Evolutionary conservation across 306 rosid species (phyloP), one percentile per base, ranked within the genome.

Genomic region (apple (Malus domestica)): DNA sequence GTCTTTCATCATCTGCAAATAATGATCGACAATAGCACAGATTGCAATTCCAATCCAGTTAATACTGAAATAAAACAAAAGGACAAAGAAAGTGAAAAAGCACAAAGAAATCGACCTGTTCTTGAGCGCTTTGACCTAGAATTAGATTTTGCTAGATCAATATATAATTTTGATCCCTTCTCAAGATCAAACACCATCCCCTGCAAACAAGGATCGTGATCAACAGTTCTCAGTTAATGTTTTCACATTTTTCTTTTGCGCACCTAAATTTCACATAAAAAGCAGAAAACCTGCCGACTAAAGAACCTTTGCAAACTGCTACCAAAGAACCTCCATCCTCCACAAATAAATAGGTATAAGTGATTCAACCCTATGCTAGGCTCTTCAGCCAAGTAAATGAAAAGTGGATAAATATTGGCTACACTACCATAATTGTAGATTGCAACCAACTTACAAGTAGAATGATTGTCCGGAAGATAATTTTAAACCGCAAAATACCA

Each of bases 181-280:
- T 95, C 97, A 80, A 95, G 96, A 88, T 95, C 99, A 87, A 95
- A 95, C 52, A 95, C 89, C 97, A 95, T 85, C 60, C 99, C 99
- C 97, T 92, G 84, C 74, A 83, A 83, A 80, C 71, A 89, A 75
- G 51, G 67, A 52, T 73, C 25, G 69, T 42, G 76, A 65, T 66
- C 71, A 80, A 76, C 67, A 59, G 73, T n/a, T 19, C 44, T 29
- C 68, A 45, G 74, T 33, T 72, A 63, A 29, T 33, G 15, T 4
- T 20, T 59, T 52, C 12, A 64, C 38, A 71, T 23, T 46, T 44
- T 19, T 74, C 60, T 74, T 74, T 1, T 18, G 11, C 3, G 46
- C 33, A 18, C 33, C 67, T 10, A 66, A 12, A 9, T 35, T 33
- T 8, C 20, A 42, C 9, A 29, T 29, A 9, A 3, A 16, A 2